Evolutionary conservation across 2,329 filamentous ascomycete species (phyloP).

Genomic region (Drechslera avenae): DNA sequence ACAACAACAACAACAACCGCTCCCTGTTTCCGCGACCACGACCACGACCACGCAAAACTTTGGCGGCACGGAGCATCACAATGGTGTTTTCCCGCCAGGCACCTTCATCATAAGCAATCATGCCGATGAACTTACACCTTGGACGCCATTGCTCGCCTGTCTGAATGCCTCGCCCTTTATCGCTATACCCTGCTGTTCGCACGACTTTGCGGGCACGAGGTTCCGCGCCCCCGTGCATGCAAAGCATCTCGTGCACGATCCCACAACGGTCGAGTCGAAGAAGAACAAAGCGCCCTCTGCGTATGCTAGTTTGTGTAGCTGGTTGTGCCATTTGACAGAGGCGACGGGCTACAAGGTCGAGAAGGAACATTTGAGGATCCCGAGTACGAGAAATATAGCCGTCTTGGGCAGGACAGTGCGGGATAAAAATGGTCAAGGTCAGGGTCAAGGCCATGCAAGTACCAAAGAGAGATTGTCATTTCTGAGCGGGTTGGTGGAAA

Average conservation of each 20-base stretch:
- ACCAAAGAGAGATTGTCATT: not conserved
- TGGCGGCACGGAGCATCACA: no score
- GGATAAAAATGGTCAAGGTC: constrained; percentile 59
- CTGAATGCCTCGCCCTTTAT: constrained; percentile 81
- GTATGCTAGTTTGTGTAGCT: constrained; percentile 82
- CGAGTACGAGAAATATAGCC: constrained; percentile 85
- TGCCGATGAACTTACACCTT: constrained; percentile 92
- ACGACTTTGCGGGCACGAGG: constrained; percentile 75
- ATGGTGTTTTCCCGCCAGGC: constrained; percentile 70
- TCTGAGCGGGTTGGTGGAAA: constrained; percentile 64
- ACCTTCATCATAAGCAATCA: constrained; percentile 98
- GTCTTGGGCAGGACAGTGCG: constrained; percentile 68
- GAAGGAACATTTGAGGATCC: constrained; percentile 86
- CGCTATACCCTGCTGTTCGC: constrained; percentile 93
- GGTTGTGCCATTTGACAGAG: constrained; percentile 71
- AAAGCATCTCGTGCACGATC: constrained; percentile 26
- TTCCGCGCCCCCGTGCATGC: constrained; percentile 64
- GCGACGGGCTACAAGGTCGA: constrained; percentile 79
- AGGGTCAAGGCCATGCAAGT: not conserved
- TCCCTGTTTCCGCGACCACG: no score
- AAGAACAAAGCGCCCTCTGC: constrained; percentile 63
- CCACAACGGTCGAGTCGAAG: constrained; percentile 27
- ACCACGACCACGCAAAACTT: no score
- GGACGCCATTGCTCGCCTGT: constrained; percentile 87
- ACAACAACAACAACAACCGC: constrained; percentile 31